These are phyloP conservation scores for Anthostomella pinea DNA, from an alignment of 2,329 filamentous ascomycete genomes.

Conservation along the genomic window DNA sequence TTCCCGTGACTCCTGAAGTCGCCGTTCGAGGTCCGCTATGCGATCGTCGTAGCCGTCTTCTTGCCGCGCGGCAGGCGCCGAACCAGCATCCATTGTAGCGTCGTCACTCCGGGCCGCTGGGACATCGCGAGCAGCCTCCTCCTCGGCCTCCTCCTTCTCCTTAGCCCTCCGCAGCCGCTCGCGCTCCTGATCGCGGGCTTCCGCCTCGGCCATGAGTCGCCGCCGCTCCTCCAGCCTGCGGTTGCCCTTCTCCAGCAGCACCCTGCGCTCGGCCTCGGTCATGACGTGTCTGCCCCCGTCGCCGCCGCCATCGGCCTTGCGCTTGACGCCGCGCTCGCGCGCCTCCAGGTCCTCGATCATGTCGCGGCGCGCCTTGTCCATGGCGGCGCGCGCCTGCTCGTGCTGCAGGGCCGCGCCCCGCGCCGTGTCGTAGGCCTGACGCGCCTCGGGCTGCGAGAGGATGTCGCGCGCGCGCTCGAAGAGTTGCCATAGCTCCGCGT, in stretches of 20 bases:
- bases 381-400: slow-evolving; percentile 66
- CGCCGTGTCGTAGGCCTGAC: slow-evolving; percentile 74
- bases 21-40: slow-evolving; percentile 43
- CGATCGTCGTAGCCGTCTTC: slow-evolving; percentile 36
- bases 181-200: slow-evolving; percentile 39
- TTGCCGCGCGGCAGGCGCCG: neutral
- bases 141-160: slow-evolving; percentile 2
- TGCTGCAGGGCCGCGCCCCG: slow-evolving; percentile 69
- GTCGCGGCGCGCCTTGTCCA: slow-evolving; percentile 68
- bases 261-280: slow-evolving; percentile 22
- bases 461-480: slow-evolving; percentile 86
- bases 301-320: slow-evolving; percentile 48
- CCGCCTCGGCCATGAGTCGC: slow-evolving; percentile 40
- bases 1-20: slow-evolving; percentile 34
- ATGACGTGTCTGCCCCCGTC: slow-evolving; percentile 24
- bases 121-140: slow-evolving; percentile 6
- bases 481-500: slow-evolving; percentile 79
- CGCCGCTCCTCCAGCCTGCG: slow-evolving; percentile 40
- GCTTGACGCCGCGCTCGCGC: slow-evolving; percentile 65
- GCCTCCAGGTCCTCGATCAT: slow-evolving; percentile 87
- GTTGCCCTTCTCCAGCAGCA: slow-evolving; percentile 33
- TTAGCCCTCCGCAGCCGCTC: slow-evolving; percentile 32
- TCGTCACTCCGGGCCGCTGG: neutral
- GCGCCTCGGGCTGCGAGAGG: slow-evolving; percentile 66
- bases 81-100: neutral